Evolutionary conservation across 73 alveolate species (phyloP).

Genomic region (Uronychia binucleata): DNA sequence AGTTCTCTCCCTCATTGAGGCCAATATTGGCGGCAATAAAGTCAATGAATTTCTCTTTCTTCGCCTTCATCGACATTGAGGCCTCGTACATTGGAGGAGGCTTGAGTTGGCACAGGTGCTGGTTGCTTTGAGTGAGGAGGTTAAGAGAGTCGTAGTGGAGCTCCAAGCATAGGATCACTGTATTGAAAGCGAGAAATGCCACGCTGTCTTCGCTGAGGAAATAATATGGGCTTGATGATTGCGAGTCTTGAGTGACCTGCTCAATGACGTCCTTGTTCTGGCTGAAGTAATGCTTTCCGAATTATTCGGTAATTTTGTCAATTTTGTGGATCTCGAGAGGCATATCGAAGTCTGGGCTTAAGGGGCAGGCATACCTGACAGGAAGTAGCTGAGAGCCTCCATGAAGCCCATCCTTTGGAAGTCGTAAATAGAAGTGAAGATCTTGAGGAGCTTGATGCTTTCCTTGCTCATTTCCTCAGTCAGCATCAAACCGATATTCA

Average conservation of each 20-base stretch:
- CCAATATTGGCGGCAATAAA: neutral
- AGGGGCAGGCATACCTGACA: neutral
- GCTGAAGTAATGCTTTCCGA: neutral
- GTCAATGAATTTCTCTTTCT: neutral
- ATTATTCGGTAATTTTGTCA: neutral
- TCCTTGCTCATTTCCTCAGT: neutral
- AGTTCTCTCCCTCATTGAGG: neutral
- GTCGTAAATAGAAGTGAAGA: neutral
- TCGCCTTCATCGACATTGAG: neutral
- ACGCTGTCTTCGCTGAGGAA: neutral
- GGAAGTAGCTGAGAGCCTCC: neutral
- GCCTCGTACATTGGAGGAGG: neutral
- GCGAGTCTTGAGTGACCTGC: neutral
- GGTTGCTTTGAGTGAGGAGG: neutral
- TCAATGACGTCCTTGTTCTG: neutral
- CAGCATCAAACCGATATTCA: neutral
- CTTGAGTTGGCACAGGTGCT: neutral
- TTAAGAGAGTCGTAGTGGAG: neutral
- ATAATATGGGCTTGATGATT: neutral
- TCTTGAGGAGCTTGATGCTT: neutral
- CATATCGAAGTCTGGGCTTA: neutral
- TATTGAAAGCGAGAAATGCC: neutral
- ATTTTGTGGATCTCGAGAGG: neutral
- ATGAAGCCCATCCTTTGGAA: neutral
- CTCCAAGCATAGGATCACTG: neutral